Evolutionary conservation across 1,284 basidiomycete species (phyloP).

Genomic region (Athelia sp.): DNA sequence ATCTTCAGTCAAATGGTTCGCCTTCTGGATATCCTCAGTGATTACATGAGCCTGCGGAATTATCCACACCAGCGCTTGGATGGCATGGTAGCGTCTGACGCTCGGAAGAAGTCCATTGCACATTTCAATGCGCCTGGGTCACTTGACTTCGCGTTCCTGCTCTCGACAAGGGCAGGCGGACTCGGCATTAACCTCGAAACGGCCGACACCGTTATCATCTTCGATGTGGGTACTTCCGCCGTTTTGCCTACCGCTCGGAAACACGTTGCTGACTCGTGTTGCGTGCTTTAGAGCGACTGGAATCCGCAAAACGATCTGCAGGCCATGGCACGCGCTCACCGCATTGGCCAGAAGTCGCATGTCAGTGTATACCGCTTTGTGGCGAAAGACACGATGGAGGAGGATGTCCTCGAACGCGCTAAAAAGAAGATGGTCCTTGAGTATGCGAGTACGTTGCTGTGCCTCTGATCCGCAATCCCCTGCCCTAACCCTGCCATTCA

Average conservation of each 20-base stretch:
- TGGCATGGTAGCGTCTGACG: slow-evolving; percentile 91
- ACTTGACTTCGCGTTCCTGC: slow-evolving; percentile 94
- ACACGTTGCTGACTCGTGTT: slow-evolving; percentile 17
- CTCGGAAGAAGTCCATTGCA: slow-evolving; percentile 90
- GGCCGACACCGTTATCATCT: slow-evolving; percentile 98
- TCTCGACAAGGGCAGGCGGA: slow-evolving; percentile 96
- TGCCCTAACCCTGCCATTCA: slow-evolving; percentile 24
- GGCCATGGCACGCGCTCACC: slow-evolving; percentile 97
- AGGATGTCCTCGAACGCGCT: slow-evolving; percentile 95
- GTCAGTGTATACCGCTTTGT: slow-evolving; percentile 98
- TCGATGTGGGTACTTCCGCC: slow-evolving; percentile 66
- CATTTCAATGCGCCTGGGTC: slow-evolving; percentile 95
- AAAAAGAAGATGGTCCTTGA: slow-evolving; percentile 99
- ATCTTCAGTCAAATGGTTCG: slow-evolving; percentile 99
- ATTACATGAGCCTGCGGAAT: slow-evolving; percentile 89
- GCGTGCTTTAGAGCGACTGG: slow-evolving; percentile 73
- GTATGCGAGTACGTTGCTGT: slow-evolving; percentile 82
- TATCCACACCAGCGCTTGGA: slow-evolving; percentile 97
- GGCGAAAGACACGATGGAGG: slow-evolving; percentile 99
- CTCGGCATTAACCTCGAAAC: slow-evolving; percentile 98
- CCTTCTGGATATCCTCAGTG: slow-evolving; percentile 97
- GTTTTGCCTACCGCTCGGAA: slow-evolving; percentile 8
- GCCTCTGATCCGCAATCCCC: slow-evolving; percentile 3
- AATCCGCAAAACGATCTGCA: slow-evolving; percentile 99
- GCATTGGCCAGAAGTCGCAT: slow-evolving; percentile 96